A percentile compares a stretch with the other conserved stretches of the same genome.
Evolutionary conservation across 2,329 filamentous ascomycete genomes (phyloP).

Genomic region (Botrytis pseudocinerea): DNA sequence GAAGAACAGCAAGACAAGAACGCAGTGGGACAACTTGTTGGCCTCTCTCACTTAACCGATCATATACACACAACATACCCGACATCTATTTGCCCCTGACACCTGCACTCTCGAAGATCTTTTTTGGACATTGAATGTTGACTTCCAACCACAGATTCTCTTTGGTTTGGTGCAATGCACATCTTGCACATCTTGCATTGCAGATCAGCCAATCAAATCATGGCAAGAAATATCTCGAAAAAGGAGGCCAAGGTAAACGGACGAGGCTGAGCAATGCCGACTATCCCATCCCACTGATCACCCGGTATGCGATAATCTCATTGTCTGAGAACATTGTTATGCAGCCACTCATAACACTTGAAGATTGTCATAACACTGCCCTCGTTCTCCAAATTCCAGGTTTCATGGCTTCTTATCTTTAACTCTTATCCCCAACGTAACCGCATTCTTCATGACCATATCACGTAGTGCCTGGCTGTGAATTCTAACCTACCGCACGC

Average conservation of each 20-base stretch:
- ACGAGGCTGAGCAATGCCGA: slow-evolving; percentile 9
- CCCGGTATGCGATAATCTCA: not conserved
- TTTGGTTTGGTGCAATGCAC: not conserved
- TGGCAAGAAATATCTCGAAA: not conserved
- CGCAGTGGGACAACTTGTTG: not conserved
- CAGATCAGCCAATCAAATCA: slow-evolving; percentile 2
- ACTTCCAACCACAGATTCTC: not conserved
- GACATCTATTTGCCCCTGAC: not conserved
- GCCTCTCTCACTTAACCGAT: not conserved
- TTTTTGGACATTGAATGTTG: not conserved
- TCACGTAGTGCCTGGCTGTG: not conserved
- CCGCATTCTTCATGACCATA: not conserved
- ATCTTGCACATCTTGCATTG: slow-evolving; percentile 5
- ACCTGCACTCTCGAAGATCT: not conserved
- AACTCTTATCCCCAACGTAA: not conserved
- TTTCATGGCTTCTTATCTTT: not conserved
- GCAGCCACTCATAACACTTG: not conserved
- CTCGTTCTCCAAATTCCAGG: not conserved
- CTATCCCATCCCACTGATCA: no score
- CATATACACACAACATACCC: not conserved
- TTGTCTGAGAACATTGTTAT: not conserved
- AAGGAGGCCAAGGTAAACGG: not conserved
- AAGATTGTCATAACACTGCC: not conserved
- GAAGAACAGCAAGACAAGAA: not conserved
- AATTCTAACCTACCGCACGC: not conserved